Evolutionary conservation across 495 filamentous ascomycete genomes (phyloP).

Genomic region (Filosporella fistucella): DNA sequence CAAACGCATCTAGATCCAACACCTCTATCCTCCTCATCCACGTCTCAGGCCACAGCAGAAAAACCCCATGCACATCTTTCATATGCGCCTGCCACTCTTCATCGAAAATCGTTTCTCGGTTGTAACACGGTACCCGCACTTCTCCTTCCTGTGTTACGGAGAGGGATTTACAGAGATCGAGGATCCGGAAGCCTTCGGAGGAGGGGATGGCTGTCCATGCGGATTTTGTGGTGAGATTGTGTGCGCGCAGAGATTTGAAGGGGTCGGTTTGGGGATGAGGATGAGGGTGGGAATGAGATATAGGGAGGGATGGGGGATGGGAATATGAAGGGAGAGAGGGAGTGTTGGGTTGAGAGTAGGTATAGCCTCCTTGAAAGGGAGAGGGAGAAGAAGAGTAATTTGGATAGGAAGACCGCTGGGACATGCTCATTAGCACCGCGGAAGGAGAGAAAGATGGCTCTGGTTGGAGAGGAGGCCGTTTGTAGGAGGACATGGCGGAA

Average conservation of each 20-base stretch:
- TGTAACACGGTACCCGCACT: conserved; percentile 14
- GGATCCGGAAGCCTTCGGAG: conserved; percentile 18
- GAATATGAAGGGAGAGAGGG: not conserved
- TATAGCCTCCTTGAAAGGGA: too few relatives aligned
- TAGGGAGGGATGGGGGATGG: not conserved
- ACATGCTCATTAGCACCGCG: conserved; percentile 10
- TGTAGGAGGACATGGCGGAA: too few relatives aligned
- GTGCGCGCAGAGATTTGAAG: conserved; percentile 12
- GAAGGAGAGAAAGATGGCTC: conserved; percentile 9
- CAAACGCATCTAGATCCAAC: conserved; percentile 22
- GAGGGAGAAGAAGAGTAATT: not conserved
- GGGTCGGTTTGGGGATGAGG: conserved; percentile 3
- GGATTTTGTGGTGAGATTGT: conserved; percentile 18
- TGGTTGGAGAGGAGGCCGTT: not conserved
- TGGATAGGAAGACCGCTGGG: not conserved
- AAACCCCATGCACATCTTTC: conserved; percentile 23
- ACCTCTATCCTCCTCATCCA: conserved; percentile 24
- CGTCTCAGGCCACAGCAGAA: conserved; percentile 21
- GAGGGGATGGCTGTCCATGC: conserved; percentile 21
- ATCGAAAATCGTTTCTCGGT: conserved; percentile 22
- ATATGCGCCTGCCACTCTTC: conserved; percentile 26
- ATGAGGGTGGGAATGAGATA: not conserved
- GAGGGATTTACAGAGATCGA: conserved; percentile 17
- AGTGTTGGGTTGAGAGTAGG: not conserved
- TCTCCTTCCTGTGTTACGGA: not conserved